Evolutionary conservation across 495 filamentous ascomycete species (phyloP).

Genomic region (Tuber umbilicatum): DNA sequence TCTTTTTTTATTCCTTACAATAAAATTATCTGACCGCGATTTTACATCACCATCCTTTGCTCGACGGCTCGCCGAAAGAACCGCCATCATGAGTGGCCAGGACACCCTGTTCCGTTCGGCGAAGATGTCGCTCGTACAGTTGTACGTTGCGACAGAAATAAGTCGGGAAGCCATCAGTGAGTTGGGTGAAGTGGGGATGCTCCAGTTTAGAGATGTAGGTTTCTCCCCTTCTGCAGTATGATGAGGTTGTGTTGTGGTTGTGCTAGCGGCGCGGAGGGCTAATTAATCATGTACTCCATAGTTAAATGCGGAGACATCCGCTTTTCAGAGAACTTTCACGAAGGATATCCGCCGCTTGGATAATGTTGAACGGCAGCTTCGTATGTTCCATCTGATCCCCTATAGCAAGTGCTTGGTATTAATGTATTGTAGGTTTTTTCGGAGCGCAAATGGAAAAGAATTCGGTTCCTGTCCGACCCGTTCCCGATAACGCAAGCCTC

Average conservation of each 20-base stretch:
- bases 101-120: conserved; percentile 98
- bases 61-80: conserved; percentile 2
- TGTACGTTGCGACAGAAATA: conserved; percentile 98
- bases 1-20: background rate
- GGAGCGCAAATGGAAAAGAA: conserved; percentile 90
- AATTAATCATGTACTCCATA: conserved; percentile 41
- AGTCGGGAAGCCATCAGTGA: conserved; percentile 95
- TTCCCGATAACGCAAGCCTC: conserved; percentile 76
- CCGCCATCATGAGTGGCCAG: conserved; percentile 51
- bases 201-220: conserved; percentile 95
- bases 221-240: background rate
- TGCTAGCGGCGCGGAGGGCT: background rate
- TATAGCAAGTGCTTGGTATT: conserved; percentile 9
- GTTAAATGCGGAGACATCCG: conserved; percentile 86
- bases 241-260: background rate
- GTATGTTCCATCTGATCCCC: conserved; percentile 50
- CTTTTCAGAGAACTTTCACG: conserved; percentile 95
- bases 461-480: conserved; percentile 69
- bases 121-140: conserved; percentile 99
- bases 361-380: conserved; percentile 95
- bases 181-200: conserved; percentile 85
- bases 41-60: background rate
- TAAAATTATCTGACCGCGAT: background rate
- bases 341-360: conserved; percentile 94
- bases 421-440: conserved; percentile 66